phyloP scores from a whole-genome alignment of 352 stramenopile genomes.

The Globisporangium abappressorium region DNA sequence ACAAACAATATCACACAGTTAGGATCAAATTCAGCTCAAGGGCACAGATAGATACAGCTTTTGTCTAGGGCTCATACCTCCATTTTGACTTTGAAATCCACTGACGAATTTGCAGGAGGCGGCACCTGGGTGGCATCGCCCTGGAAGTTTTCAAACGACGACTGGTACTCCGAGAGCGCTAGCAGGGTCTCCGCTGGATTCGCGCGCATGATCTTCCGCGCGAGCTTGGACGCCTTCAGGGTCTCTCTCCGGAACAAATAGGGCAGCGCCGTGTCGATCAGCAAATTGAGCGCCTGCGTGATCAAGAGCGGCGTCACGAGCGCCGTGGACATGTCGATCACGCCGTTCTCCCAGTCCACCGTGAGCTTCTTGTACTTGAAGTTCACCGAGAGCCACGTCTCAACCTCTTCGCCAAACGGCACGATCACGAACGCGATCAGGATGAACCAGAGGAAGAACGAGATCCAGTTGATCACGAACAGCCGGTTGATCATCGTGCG shows the following conservation, averaged over 20 bases:
- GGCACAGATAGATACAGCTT: background rate
- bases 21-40: background rate
- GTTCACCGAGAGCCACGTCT: constrained; percentile 76
- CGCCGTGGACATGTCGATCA: constrained; percentile 87
- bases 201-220: constrained; percentile 76
- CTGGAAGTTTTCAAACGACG: constrained; percentile 67
- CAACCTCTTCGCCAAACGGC: constrained; percentile 74
- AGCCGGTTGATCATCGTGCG: constrained; percentile 83
- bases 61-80: constrained; percentile 24
- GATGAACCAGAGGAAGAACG: constrained; percentile 90
- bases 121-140: constrained; percentile 25
- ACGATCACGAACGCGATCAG: constrained; percentile 87
- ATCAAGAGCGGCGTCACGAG: constrained; percentile 84
- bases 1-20: background rate
- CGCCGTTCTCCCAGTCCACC: constrained; percentile 76
- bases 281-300: constrained; percentile 79
- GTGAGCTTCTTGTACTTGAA: constrained; percentile 82
- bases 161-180: constrained; percentile 79
- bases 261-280: constrained; percentile 80
- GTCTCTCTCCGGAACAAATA: constrained; percentile 62
- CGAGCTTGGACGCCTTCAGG: constrained; percentile 69
- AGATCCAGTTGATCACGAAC: constrained; percentile 90
- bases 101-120: constrained; percentile 18
- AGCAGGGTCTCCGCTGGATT: constrained; percentile 81
- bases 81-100: constrained; percentile 80